Evolutionary conservation across 2,329 filamentous ascomycete species (phyloP).

Genomic region (Aspergillus intermedius): DNA sequence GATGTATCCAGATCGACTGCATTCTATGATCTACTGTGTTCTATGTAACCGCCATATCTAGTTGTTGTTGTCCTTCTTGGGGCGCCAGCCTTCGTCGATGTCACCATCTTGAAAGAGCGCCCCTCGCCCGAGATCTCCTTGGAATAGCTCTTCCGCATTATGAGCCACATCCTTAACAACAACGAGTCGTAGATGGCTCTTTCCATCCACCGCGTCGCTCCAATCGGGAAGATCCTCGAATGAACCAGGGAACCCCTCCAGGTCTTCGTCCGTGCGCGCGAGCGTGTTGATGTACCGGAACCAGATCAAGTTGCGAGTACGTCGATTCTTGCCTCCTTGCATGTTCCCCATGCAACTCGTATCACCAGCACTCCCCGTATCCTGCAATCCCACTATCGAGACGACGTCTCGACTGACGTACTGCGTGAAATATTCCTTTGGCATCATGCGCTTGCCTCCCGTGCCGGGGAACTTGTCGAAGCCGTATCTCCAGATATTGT

Average conservation of each 20-base stretch:
- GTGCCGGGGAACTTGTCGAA: constrained; percentile 11
- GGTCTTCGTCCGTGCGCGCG: constrained; percentile 9
- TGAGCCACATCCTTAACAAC: constrained; percentile 8
- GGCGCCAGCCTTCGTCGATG: constrained; percentile 8
- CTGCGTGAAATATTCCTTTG: constrained; percentile 10
- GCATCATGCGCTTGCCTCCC: constrained; percentile 3
- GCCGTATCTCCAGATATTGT: constrained; percentile 10
- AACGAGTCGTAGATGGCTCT: constrained; percentile 7
- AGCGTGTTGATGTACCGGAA: constrained; percentile 11
- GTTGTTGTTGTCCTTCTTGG: constrained; percentile 1
- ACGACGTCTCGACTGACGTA: constrained; percentile 7
- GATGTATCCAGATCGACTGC: background rate
- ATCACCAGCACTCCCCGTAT: constrained; percentile 8
- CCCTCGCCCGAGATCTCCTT: constrained; percentile 2
- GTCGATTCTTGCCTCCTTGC: constrained; percentile 9
- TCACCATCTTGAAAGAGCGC: constrained; percentile 7
- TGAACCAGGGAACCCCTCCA: constrained; percentile 8
- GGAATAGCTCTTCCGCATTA: constrained; percentile 8
- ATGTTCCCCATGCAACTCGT: constrained; percentile 10
- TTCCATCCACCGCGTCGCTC: constrained; percentile 7
- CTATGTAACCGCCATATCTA: background rate
- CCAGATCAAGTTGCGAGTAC: constrained; percentile 11
- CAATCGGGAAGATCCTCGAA: constrained; percentile 6
- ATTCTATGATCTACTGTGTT: background rate
- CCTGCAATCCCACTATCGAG: constrained; percentile 9